Conservation (phyloP, 148 eudicot species). For the Rhododendron molle region DNA sequence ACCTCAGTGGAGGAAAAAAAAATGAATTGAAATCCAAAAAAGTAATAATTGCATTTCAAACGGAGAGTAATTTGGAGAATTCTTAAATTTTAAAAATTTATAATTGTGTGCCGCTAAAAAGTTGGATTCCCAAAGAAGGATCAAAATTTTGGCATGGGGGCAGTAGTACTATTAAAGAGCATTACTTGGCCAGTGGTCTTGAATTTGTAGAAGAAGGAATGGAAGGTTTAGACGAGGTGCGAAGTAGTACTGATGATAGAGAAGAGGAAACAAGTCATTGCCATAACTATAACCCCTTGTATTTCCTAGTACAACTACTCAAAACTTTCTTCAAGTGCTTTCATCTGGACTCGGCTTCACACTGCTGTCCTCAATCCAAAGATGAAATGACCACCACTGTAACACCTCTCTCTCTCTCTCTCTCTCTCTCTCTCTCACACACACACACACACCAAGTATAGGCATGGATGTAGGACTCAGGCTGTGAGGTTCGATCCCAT, state of each 20-base stretch:
- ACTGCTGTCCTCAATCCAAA: background rate
- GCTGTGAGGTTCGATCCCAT: no score
- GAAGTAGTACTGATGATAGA: background rate
- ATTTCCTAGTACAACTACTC: background rate
- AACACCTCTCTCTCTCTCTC: constrained; percentile 2
- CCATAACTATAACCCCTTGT: background rate
- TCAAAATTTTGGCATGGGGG: no score
- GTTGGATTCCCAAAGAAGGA: no score
- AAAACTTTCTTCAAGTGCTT: constrained; percentile 3
- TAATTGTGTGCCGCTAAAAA: no score
- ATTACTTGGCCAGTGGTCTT: background rate
- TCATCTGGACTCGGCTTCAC: background rate
- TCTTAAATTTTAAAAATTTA: no score
- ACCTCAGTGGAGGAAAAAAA: no score
- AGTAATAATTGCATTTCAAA: no score
- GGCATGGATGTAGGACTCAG: no score
- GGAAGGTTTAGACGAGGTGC: background rate
- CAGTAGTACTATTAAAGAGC: no score
- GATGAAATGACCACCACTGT: background rate
- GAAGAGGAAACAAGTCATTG: background rate
- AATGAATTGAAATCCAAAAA: no score
- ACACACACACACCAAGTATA: background rate
- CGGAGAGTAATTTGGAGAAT: no score
- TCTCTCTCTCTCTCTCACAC: constrained; percentile 11
- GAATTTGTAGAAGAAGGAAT: background rate